A percentile compares a stretch with the other conserved stretches of the same genome.
These are phyloP conservation scores for Sclerotiophoma versabilis DNA, from an alignment of 2,329 filamentous ascomycete genomes.

Conservation along the genomic window DNA sequence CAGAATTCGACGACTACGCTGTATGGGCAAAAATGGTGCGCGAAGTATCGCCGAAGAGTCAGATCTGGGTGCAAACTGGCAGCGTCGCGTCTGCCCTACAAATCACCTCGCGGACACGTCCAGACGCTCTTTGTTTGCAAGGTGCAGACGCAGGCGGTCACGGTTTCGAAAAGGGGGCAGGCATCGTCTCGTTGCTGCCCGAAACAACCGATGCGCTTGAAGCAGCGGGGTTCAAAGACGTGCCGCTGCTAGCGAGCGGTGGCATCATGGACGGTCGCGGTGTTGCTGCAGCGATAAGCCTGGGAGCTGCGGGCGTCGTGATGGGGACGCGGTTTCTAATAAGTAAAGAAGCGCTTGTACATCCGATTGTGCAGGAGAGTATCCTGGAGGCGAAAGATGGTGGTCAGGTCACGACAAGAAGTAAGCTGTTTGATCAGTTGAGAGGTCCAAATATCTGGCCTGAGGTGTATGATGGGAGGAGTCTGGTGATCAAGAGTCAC, in stretches of 20 bases:
- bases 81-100: slow-evolving; percentile 63
- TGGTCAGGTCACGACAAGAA: slow-evolving; percentile 58
- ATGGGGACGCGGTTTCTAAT: slow-evolving; percentile 73
- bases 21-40: slow-evolving; percentile 47
- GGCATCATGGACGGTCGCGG: slow-evolving; percentile 67
- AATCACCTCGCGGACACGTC: slow-evolving; percentile 56
- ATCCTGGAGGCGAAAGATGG: slow-evolving; percentile 58
- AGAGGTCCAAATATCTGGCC: slow-evolving; percentile 67
- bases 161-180: slow-evolving; percentile 63
- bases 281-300: slow-evolving; percentile 62
- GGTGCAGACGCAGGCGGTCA: slow-evolving; percentile 71
- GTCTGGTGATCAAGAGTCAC: slow-evolving; percentile 62
- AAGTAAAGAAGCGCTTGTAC: slow-evolving; percentile 54
- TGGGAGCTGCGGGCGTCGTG: slow-evolving; percentile 62
- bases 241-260: slow-evolving; percentile 62
- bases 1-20: slow-evolving; percentile 49
- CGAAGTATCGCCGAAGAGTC: slow-evolving; percentile 44
- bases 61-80: slow-evolving; percentile 68
- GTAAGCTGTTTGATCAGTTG: slow-evolving; percentile 60
- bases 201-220: slow-evolving; percentile 62
- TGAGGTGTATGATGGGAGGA: slow-evolving; percentile 62
- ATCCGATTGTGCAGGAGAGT: slow-evolving; percentile 55
- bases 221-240: slow-evolving; percentile 29
- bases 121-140: slow-evolving; percentile 69
- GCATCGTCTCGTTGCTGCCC: slow-evolving; percentile 65